These are phyloP conservation scores for Guillardia theta DNA, from an alignment of 78 protist genomes.

Conservation along the genomic window DNA sequence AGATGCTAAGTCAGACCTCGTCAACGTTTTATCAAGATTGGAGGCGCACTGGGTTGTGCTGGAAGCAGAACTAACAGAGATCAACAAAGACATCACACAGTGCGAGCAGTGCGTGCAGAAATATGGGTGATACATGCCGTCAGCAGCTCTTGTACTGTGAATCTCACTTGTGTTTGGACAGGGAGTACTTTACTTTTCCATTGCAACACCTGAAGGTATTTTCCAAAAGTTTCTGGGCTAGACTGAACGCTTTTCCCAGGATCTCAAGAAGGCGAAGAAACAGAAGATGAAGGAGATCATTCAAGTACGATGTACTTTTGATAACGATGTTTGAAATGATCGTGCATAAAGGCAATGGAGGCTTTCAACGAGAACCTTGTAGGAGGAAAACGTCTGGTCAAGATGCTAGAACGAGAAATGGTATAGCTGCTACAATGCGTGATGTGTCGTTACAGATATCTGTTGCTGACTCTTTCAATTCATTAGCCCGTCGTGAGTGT, in stretches of 20 bases:
- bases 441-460: too few relatives aligned
- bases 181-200: conserved; percentile 54
- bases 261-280: conserved; percentile 50
- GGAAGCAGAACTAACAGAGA: conserved; percentile 54
- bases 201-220: conserved; percentile 43
- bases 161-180: not conserved
- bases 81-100: conserved; percentile 40
- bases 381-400: conserved; percentile 25
- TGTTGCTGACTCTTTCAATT: too few relatives aligned
- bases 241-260: too few relatives aligned
- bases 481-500: too few relatives aligned
- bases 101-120: conserved; percentile 47
- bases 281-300: conserved; percentile 63
- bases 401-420: conserved; percentile 23
- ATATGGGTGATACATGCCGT: conserved; percentile 11
- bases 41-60: conserved; percentile 64
- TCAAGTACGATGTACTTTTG: not conserved
- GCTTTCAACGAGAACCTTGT: conserved; percentile 51
- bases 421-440: too few relatives aligned
- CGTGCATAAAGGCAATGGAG: conserved; percentile 44
- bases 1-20: conserved; percentile 57
- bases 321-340: not conserved
- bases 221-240: too few relatives aligned
- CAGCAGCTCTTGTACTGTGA: not conserved
- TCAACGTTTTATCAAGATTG: conserved; percentile 32